Evolutionary conservation across 78 protist genomes (phyloP).

Genomic region (Dictyostelium discoideum): DNA sequence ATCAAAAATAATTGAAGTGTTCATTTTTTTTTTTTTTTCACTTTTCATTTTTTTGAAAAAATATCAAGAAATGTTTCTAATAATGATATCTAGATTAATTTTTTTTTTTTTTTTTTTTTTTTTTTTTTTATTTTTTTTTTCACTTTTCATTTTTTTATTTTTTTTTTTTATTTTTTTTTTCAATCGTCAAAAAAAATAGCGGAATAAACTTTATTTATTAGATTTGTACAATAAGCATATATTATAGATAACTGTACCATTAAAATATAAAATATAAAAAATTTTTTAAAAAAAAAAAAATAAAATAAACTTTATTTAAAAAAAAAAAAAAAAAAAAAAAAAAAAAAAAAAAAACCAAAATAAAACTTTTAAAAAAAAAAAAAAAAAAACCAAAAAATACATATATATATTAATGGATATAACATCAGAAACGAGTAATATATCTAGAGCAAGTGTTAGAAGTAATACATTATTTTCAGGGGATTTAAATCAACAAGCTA

Average conservation of each 20-base stretch:
- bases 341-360: background rate
- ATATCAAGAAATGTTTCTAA: background rate
- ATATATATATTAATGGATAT: background rate
- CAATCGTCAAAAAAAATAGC: background rate
- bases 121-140: background rate
- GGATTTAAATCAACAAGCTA: constrained; percentile 60
- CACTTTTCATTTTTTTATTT: background rate
- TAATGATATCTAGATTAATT: background rate
- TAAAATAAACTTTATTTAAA: background rate
- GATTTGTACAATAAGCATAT: no score
- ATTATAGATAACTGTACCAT: no score
- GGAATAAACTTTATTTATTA: no score
- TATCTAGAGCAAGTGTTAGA: constrained; percentile 17
- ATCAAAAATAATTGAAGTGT: no score
- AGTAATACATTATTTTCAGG: constrained; percentile 42
- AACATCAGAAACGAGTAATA: background rate
- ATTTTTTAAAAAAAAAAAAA: no score
- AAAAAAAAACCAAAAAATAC: no score
- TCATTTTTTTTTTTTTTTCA: no score
- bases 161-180: background rate
- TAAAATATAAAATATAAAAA: no score
- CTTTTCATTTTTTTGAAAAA: no score
- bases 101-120: background rate
- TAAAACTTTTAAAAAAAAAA: background rate
- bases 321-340: background rate